Conservation (phyloP, 2,329 filamentous ascomycete species). For the Pseudopithomyces maydicus region DNA sequence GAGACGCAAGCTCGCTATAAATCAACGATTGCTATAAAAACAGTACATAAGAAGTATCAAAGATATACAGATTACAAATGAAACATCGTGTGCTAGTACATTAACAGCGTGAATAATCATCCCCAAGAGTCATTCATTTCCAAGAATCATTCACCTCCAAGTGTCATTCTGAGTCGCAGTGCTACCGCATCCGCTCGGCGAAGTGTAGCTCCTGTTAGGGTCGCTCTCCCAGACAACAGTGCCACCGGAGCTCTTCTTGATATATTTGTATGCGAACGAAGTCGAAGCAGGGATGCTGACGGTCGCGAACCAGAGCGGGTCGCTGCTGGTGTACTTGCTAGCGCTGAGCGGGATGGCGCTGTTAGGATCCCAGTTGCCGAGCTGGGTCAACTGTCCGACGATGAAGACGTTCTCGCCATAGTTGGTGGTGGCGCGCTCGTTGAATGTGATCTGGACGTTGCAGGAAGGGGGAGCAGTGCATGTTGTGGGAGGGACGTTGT, state of each 20-base stretch:
- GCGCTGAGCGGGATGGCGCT: conserved; percentile 48
- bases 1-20: too few species aligned
- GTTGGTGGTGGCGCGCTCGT: conserved; percentile 54
- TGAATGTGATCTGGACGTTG: conserved; percentile 47
- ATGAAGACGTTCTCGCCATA: conserved; percentile 56
- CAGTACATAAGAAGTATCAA: too few species aligned
- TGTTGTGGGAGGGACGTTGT: conserved; percentile 36
- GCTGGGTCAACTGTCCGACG: conserved; percentile 47
- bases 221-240: conserved; percentile 53
- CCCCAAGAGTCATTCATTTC: too few species aligned
- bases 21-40: too few species aligned
- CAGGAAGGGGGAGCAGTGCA: conserved; percentile 26
- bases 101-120: too few species aligned
- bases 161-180: not conserved
- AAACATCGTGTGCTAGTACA: too few species aligned
- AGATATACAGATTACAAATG: too few species aligned
- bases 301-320: conserved; percentile 52
- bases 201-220: conserved; percentile 44
- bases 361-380: conserved; percentile 51
- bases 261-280: conserved; percentile 52
- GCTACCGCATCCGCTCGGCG: not conserved
- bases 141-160: not conserved
- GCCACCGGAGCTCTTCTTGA: conserved; percentile 50
- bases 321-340: conserved; percentile 48
- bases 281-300: conserved; percentile 49